Conservation (phyloP, 1,139 yeast genomes). For the Candida dubliniensis region DNA sequence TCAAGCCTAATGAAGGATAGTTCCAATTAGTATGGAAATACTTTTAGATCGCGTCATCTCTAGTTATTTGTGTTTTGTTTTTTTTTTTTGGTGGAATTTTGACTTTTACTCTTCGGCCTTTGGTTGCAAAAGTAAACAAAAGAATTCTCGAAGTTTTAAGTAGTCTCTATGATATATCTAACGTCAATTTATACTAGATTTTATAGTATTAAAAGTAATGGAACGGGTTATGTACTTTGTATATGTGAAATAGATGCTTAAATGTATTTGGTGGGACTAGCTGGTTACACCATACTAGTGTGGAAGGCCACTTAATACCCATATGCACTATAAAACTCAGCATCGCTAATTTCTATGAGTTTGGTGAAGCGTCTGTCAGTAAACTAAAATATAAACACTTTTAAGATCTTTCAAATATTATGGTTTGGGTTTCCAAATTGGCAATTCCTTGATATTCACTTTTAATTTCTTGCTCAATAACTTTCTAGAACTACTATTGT, state of each 20-base stretch:
- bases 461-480: constrained; percentile 20
- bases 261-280: too few relatives aligned
- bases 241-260: too few relatives aligned
- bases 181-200: too few relatives aligned
- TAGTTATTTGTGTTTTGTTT: too few relatives aligned
- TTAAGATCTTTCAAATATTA: background rate
- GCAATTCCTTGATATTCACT: constrained; percentile 29
- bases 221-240: background rate
- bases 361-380: too few relatives aligned
- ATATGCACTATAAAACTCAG: too few relatives aligned
- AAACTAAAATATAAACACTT: background rate
- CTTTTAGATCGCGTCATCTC: background rate
- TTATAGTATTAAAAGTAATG: background rate
- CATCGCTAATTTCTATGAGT: too few relatives aligned
- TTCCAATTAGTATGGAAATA: background rate
- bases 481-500: constrained; percentile 2
- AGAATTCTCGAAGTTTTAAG: background rate
- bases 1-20: background rate
- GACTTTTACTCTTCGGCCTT: background rate
- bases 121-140: background rate
- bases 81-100: background rate
- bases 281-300: too few relatives aligned
- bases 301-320: too few relatives aligned
- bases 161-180: background rate
- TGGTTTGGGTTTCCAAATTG: constrained; percentile 30